Conservation (phyloP, 2,329 filamentous ascomycete genomes). For the Fusarium zealandicum region DNA sequence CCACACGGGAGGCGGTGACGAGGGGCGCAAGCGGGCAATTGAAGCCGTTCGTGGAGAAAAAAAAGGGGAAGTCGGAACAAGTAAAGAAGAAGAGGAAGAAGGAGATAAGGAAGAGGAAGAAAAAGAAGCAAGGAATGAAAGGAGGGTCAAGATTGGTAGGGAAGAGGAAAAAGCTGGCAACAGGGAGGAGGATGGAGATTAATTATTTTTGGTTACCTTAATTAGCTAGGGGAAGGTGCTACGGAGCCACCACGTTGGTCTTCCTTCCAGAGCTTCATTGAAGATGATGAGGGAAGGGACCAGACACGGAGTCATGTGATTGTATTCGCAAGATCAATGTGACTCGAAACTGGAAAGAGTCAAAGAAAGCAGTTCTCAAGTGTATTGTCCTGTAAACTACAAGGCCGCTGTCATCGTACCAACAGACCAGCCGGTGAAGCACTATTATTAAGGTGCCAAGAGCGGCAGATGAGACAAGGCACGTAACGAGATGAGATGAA, state of each 20-base stretch:
- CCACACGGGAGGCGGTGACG: conserved; percentile 23
- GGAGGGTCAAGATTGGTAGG: neutral
- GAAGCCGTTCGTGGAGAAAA: conserved; percentile 1
- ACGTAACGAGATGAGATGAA: no score
- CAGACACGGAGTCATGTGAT: conserved; percentile 20
- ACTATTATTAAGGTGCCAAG: no score
- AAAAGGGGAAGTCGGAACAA: conserved; percentile 1
- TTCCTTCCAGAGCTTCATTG: conserved; percentile 9
- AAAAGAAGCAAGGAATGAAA: neutral
- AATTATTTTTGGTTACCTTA: conserved; percentile 3
- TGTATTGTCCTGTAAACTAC: no score
- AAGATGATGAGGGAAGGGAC: conserved; percentile 6
- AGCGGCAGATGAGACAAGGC: no score
- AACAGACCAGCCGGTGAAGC: no score
- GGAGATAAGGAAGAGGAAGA: neutral
- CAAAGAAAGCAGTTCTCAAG: neutral
- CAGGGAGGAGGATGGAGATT: conserved; percentile 5
- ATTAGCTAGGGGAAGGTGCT: conserved; percentile 5
- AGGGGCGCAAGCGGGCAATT: conserved; percentile 3
- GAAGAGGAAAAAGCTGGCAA: neutral
- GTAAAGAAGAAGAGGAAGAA: neutral
- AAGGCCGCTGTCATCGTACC: no score
- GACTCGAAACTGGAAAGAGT: neutral
- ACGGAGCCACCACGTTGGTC: neutral
- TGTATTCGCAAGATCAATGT: no score